Evolutionary conservation across 306 rosid species (phyloP).

Genomic region (Malus sylvestris): DNA sequence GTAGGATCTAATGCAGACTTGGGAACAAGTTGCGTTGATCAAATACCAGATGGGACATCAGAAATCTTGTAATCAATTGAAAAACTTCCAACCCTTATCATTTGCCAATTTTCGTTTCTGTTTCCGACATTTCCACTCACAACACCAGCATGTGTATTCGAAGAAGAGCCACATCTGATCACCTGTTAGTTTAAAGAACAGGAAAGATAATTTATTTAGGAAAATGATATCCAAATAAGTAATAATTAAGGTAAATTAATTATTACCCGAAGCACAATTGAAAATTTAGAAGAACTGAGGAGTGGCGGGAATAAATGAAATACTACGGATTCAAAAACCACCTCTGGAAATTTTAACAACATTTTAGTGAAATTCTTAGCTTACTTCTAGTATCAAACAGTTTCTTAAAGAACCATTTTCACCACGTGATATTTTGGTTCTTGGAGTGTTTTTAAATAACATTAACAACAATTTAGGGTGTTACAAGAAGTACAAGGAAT

Average conservation of each 20-base stretch:
- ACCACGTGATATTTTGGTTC: no score
- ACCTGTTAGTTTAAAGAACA: neutral
- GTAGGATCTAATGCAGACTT: neutral
- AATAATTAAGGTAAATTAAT: no score
- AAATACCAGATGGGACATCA: neutral
- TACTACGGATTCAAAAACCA: no score
- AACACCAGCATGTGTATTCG: neutral
- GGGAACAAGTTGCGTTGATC: neutral
- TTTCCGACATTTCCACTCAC: neutral
- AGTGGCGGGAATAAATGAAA: no score
- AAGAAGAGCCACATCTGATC: neutral
- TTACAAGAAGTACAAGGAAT: no score
- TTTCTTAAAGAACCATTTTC: no score
- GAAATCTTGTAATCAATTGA: neutral
- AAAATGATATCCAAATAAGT: neutral
- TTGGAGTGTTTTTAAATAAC: no score
- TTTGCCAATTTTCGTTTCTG: neutral
- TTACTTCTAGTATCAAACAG: neutral
- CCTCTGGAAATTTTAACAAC: neutral
- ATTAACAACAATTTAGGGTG: no score
- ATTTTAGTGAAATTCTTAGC: neutral
- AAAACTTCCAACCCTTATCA: conserved; percentile 8
- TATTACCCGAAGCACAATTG: no score
- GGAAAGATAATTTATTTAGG: neutral
- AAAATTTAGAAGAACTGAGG: no score